Evolutionary conservation across 768 basidiomycete species (phyloP).

Genomic region (Termitomyces sp.): DNA sequence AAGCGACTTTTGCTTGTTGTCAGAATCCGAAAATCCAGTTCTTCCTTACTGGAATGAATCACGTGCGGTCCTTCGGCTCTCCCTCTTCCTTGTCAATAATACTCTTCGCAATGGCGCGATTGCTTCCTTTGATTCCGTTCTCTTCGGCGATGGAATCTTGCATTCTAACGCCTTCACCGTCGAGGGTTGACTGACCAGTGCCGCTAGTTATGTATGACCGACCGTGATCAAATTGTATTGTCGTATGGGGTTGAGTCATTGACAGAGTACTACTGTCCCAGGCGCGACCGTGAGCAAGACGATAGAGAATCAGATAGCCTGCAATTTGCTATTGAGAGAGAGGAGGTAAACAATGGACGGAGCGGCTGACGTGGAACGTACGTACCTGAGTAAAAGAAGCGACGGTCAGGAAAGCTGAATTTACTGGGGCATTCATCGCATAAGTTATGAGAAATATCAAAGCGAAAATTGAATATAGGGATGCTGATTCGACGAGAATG

Average conservation of each 20-base stretch:
- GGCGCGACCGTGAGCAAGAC: conserved; percentile 33
- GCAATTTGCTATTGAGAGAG: conserved; percentile 24
- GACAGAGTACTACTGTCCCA: conserved; percentile 23
- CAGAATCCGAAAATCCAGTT: not conserved
- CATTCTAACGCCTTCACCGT: not conserved
- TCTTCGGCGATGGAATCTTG: not conserved
- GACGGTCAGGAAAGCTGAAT: conserved; percentile 33
- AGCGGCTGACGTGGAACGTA: not conserved
- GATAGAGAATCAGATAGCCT: conserved; percentile 35
- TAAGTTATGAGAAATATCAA: conserved; percentile 36
- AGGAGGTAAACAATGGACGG: not conserved
- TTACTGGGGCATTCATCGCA: conserved; percentile 30
- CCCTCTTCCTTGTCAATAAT: too few relatives aligned
- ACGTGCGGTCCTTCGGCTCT: not conserved
- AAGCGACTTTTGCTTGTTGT: not conserved
- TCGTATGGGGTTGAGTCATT: conserved; percentile 10
- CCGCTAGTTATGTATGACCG: not conserved
- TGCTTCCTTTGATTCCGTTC: not conserved
- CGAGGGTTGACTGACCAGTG: not conserved
- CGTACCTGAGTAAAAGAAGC: conserved; percentile 31
- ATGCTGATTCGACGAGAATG: conserved; percentile 39
- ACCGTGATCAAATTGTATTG: not conserved
- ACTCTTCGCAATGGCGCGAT: not conserved
- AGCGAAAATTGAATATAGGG: conserved; percentile 35
- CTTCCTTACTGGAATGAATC: not conserved